Base-by-base conservation (phyloP, 2,329 filamentous ascomycete species). In the Scortechinia acanthostroma region DNA sequence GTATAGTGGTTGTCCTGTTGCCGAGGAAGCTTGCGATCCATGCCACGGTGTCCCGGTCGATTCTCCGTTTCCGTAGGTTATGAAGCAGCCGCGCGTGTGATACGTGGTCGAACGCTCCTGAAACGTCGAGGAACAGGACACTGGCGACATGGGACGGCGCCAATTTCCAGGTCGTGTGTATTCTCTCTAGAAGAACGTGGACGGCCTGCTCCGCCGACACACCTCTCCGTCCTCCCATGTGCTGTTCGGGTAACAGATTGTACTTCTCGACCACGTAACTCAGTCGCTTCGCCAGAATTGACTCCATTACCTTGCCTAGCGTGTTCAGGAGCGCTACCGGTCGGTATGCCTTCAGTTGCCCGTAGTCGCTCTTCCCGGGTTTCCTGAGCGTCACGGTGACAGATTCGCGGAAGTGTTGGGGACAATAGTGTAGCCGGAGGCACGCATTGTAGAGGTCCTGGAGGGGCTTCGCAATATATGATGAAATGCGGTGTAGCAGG, bases 231-330 rank as follows among this genome's bases (percentile, higher is more conserved):
- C 22, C 44, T 23, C 21, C 46, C 19, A 43, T 37, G n/a, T 48
- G 37, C 14, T 30, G 23, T n/a, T 44, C 43, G n/a, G 52, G 57
- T 4, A 61, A 52, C 47, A 40, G 35, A 19, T 19, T 19, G 6
- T 40, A 10, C 6, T 10, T 40, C 22, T 55, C 52, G 15, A 46
- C 51, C 37, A 50, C 22, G 35, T 51, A 48, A 21, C 35, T 49
- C 4, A 56, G 43, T 22, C 55, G 40, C 23, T 23, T 45, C 19
- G 54, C 52, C n/a, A 58, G 42, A 4, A 60, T 45, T 22, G 48
- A 42, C 15, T 62, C 58, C 17, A 62, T 50, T 3, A 51, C 46
- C 40, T 61, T 61, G 17, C 57, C 52, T 5, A 55, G 47, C 3
- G 54, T 61, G 45, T 56, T 54, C 2, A 59, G 46, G 2, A 58